phyloP scores from a whole-genome alignment of 2,329 filamentous ascomycete species.

The Trichoderma afroharzianum region DNA sequence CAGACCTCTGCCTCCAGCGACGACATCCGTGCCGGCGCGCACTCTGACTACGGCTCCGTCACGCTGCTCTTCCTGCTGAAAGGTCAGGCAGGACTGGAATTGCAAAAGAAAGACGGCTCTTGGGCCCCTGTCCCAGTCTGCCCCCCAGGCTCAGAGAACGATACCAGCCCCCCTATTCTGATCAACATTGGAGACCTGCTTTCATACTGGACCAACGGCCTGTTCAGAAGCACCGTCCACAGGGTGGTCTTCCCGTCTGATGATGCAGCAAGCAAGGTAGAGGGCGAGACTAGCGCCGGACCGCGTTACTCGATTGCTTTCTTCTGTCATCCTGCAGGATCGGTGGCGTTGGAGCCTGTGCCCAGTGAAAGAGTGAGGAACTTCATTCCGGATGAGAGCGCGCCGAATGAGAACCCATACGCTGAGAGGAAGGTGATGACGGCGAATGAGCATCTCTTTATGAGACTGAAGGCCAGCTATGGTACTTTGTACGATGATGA shows the following conservation, averaged over 20 bases:
- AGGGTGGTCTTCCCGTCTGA: constrained; percentile 67
- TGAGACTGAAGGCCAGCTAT: constrained; percentile 59
- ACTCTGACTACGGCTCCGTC: constrained; percentile 78
- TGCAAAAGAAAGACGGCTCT: constrained; percentile 55
- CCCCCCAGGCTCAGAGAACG: constrained; percentile 56
- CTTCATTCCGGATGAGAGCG: constrained; percentile 34
- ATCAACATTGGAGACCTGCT: constrained; percentile 69
- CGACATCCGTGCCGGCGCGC: constrained; percentile 83
- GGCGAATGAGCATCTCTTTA: constrained; percentile 60
- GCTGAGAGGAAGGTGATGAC: constrained; percentile 56
- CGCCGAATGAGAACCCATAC: constrained; percentile 42
- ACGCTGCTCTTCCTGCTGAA: constrained; percentile 80
- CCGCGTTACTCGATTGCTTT: constrained; percentile 64
- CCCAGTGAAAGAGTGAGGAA: constrained; percentile 55
- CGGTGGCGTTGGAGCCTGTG: constrained; percentile 52
- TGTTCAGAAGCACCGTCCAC: constrained; percentile 85
- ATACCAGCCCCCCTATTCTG: constrained; percentile 69
- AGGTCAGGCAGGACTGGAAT: constrained; percentile 82
- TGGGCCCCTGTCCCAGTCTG: constrained; percentile 66
- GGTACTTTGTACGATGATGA: constrained; percentile 50
- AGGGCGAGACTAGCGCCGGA: constrained; percentile 46
- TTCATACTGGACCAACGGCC: constrained; percentile 85
- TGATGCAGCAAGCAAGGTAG: constrained; percentile 24
- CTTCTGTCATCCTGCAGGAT: constrained; percentile 62
- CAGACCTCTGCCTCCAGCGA: constrained; percentile 41